Evolutionary conservation across 352 stramenopile genomes (phyloP), one percentile per base, ranked within the genome.

Genomic region (Saprolegnia parasitica): DNA sequence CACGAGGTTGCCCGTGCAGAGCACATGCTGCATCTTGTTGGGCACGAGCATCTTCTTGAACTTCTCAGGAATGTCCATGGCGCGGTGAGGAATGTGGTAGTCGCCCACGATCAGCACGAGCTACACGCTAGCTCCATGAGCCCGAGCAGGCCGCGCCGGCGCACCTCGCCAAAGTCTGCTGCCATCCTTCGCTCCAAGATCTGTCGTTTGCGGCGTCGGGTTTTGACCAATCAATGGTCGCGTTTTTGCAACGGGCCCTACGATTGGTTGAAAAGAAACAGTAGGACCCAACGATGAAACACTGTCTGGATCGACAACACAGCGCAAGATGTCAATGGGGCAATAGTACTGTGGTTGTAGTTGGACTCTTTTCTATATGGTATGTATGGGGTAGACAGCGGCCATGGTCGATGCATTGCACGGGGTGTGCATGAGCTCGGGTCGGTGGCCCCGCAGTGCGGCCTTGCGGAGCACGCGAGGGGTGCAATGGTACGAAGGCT

Each of bases 11-110:
- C 97, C 97, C 18, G 97, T 99, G 77, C 97, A 99, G 60, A 99
- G 76, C 11, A 99, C 91, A 76, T 99, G 96, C 75, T 99, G 94
- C 78, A 99, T 99, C 76, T 98, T 98, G 74, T 98, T 98, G 4
- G 96, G 96, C 13, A 94, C 86, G 60, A 93, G 80, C 80, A 96
- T 96, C 71, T 95, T 94, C 74, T 96, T 90, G 72, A 99, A 99
- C 73, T 98, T 98, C 54, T 98, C 93, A 6, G 96, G 97, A 60
- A 99, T 98, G 35, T 92, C 82, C 24, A 86, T 88, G 0, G 94
- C 87, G 67, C 97, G 84, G 49, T 97, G 89, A 57, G 97, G 97
- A 67, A 99, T 98, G 77, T 99, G 96, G 77, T 94, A 86, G 81
- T 99, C 97, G 37, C 97, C 97, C 10, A 99, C 68, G 13, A 99